A percentile compares a stretch with the other conserved stretches of the same genome.
Conservation (phyloP, 148 eudicot species). For the Rhododendron molle region DNA sequence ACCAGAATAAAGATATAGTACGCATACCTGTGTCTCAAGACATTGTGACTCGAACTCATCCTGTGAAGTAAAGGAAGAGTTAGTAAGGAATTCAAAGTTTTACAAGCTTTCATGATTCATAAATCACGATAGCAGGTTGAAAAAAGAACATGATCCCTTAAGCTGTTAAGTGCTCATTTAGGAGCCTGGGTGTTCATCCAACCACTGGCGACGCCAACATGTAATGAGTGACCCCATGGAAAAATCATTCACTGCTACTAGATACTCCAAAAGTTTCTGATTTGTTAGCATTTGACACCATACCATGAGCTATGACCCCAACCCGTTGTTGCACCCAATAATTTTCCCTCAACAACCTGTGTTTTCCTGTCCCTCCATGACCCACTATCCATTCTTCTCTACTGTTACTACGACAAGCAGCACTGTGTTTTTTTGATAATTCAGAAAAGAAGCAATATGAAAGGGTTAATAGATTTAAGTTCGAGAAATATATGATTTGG, state of each 20-base stretch:
- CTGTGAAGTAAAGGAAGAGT: constrained; percentile 32
- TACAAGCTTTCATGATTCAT: neutral
- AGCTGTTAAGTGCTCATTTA: constrained; percentile 1
- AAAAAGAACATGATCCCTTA: neutral
- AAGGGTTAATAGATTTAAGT: neutral
- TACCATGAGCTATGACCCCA: neutral
- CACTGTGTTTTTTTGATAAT: neutral
- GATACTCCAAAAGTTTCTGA: neutral
- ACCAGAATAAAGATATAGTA: neutral
- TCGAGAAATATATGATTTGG: neutral
- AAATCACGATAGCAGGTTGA: neutral
- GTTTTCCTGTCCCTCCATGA: neutral
- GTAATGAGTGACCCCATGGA: neutral
- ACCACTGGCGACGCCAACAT: neutral
- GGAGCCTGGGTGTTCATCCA: neutral
- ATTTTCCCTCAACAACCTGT: neutral
- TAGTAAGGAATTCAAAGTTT: neutral
- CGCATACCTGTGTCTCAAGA: constrained; percentile 55
- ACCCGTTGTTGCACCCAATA: neutral
- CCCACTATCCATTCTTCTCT: neutral
- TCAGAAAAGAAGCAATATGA: neutral
- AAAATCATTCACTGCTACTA: neutral
- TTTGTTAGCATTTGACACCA: neutral
- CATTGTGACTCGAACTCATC: constrained; percentile 51
- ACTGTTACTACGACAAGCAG: neutral